Evolutionary conservation across 106 monocot genomes (phyloP).

Genomic region (Triglochin maritima): DNA sequence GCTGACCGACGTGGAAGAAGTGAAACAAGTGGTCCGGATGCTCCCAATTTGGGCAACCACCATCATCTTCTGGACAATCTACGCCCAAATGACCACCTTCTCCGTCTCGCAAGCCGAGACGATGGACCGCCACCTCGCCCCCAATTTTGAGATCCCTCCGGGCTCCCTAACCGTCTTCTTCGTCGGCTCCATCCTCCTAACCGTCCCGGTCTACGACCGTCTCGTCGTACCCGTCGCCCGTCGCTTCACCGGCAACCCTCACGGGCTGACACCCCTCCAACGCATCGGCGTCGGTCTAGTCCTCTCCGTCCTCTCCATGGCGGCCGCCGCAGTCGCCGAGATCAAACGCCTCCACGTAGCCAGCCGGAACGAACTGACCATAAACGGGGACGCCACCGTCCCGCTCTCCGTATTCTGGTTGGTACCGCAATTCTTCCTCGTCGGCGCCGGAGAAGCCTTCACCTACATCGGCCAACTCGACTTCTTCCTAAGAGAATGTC

Average conservation of each 20-base stretch:
- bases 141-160: slow-evolving; percentile 48
- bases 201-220: slow-evolving; percentile 79
- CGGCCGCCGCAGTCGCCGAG: slow-evolving; percentile 40
- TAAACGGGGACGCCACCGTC: slow-evolving; percentile 18
- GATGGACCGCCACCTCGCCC: slow-evolving; percentile 60
- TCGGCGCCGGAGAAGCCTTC: slow-evolving; percentile 74
- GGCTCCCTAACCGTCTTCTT: slow-evolving; percentile 84
- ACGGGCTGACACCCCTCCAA: slow-evolving; percentile 70
- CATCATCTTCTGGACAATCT: slow-evolving; percentile 95
- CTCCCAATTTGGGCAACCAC: slow-evolving; percentile 89
- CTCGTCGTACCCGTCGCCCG: slow-evolving; percentile 50
- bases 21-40: slow-evolving; percentile 71
- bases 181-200: slow-evolving; percentile 60
- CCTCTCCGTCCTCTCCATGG: slow-evolving; percentile 57
- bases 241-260: slow-evolving; percentile 34
- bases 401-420: slow-evolving; percentile 65
- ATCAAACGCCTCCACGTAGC: slow-evolving; percentile 29
- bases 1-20: slow-evolving; percentile 74
- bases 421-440: slow-evolving; percentile 75
- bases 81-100: slow-evolving; percentile 96
- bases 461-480: slow-evolving; percentile 80
- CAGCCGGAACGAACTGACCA: background rate
- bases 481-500: slow-evolving; percentile 84
- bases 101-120: slow-evolving; percentile 79
- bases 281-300: slow-evolving; percentile 59